These are phyloP conservation scores for Monosporascus sp. DNA, from an alignment of 2,329 filamentous ascomycete species.

Conservation along the genomic window DNA sequence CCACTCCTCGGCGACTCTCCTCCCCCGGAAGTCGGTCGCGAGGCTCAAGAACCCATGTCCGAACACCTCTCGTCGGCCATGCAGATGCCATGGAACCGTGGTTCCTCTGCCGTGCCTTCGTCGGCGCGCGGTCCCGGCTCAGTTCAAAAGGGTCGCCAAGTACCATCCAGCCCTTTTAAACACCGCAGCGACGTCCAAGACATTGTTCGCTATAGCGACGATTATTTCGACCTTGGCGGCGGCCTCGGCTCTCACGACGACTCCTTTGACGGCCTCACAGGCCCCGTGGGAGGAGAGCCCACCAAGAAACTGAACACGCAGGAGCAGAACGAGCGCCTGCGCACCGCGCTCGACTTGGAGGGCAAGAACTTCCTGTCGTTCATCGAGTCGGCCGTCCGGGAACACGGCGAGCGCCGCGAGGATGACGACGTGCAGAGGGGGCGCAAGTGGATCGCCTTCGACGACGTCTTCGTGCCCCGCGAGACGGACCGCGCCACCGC, in stretches of 20 bases:
- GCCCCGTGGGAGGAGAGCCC: constrained; percentile 1
- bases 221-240: constrained; percentile 20
- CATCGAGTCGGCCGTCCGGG: constrained; percentile 29
- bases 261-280: constrained; percentile 22
- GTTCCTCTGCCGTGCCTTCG: constrained; percentile 42
- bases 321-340: constrained; percentile 6
- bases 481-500: constrained; percentile 55
- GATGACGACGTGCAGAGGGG: constrained; percentile 25
- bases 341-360: constrained; percentile 37
- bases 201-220: constrained; percentile 45
- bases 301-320: constrained; percentile 1
- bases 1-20: constrained; percentile 8
- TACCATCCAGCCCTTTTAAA: constrained; percentile 35
- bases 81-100: constrained; percentile 47
- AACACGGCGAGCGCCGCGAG: constrained; percentile 24
- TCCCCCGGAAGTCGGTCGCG: constrained; percentile 31
- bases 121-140: constrained; percentile 36
- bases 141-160: constrained; percentile 34
- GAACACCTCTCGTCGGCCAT: constrained; percentile 56
- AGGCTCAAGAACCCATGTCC: constrained; percentile 59
- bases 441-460: constrained; percentile 57
- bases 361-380: constrained; percentile 42
- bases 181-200: constrained; percentile 31
- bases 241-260: constrained; percentile 26
- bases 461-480: constrained; percentile 58